Evolutionary conservation across 441 rosid species (phyloP), one percentile per base, ranked within the genome.

Genomic region (Eutrema salsugineum): DNA sequence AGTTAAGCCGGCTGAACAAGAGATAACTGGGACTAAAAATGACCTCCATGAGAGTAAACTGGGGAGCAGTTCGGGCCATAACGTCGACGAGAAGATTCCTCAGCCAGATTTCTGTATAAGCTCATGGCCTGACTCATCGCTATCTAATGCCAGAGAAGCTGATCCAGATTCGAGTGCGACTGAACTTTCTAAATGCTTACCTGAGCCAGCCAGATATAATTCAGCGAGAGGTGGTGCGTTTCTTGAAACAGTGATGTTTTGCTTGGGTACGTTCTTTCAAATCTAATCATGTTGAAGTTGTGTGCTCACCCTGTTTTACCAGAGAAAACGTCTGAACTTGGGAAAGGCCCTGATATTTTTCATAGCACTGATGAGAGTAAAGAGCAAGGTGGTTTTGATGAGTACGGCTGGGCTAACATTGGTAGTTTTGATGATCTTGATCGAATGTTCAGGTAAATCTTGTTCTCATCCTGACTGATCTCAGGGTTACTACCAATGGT

Each of bases 371-470:
- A 68, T 53, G 91, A 79, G 81, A 79, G 79, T 75, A 82, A 87
- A 81, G 97, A 83, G 60, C 91, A 86, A 77, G 85, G 83, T 78
- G 94, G 86, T 79, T 88, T 91, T 83, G 88, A 82, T 73, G 96
- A 93, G 77, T 90, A 85, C 63, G 83, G 92, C 69, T 96, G 99
- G 98, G 97, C 80, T 70, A 87, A 83, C 82, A 87, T 95, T 66
- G 93, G 97, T 82, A 93, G 99, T 78, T 96, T 96, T 78, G 97
- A 91, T 78, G 99, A 96, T 80, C 94, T 93, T 72, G 94, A 91
- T 81, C 89, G 77, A 77, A 90, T 96, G 68, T 90, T 96, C 80
- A 91, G 99, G 99, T 96, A 88, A 87, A 71, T 66, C 77, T 72
- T 68, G 39, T 35, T 75, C 61, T 63, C 58, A 56, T 55, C 60